Evolutionary conservation across 164 flowering plant species (phyloP), one percentile per base, ranked within the genome.

Genomic region (Dillenia turbinata): DNA sequence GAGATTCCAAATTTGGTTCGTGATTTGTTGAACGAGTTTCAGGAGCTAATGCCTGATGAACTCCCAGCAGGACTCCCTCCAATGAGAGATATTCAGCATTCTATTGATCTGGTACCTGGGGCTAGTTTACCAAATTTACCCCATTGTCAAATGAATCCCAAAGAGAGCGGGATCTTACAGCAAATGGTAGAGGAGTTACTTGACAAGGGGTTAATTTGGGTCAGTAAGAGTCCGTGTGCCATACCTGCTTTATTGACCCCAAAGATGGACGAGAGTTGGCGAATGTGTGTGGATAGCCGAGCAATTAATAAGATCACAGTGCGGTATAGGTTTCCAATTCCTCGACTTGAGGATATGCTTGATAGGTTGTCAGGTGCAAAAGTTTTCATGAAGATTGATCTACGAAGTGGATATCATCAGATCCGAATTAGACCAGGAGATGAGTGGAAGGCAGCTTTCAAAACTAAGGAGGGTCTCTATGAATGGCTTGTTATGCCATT

Each of bases 251-350:
- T 26, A 9, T 11, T 61, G 9, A 33, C 10, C 2, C 56, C 48
- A 11, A 61, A 52, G 63, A 58, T 58, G 16, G 58, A 62, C 44
- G 24, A 43, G 1, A 66, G 45, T 26, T 52, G 15, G 63, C 24
- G 33, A 4, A 66, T 59, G 53, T 52, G 63, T 24, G 12, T 59
- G 0, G 62, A 57, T 50, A 65, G 50, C 51, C 8, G 43, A 9
- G 62, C 40, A 8, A 64, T 65, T 16, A 65, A 65, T 19, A 66
- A 58, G 17, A 66, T 66, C 19, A 45, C 51, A 2, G 14, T 57
- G 1, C 43, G 26, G 10, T 50, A 57, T 11, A 10, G 5, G 3
- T 51, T 64, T 40, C 56, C 17, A 2, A 43, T 49, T 17, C 49
- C 45, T 2, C 44, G 10, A 19, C 15, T 19, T 6, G 54, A 49